Evolutionary conservation across 805 yeast genomes (phyloP).

Genomic region (Candida caryicola): DNA sequence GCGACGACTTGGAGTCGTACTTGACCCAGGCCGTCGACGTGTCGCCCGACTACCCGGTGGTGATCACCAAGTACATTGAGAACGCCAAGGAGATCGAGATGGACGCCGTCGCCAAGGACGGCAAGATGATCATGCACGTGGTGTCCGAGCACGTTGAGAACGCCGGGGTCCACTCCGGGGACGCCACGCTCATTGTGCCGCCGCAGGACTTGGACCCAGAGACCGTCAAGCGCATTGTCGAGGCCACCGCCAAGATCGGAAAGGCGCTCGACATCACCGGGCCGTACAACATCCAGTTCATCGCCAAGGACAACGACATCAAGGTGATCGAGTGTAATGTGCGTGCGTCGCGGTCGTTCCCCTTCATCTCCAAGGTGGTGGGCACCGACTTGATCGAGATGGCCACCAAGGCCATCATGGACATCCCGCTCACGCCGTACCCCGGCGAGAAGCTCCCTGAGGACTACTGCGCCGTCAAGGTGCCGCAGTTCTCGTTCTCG

Average conservation of each 20-base stretch:
- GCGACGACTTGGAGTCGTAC: slow-evolving; percentile 82
- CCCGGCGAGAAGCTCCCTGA: slow-evolving; percentile 87
- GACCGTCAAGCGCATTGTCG: slow-evolving; percentile 87
- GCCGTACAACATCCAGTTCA: slow-evolving; percentile 95
- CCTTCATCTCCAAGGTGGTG: slow-evolving; percentile 95
- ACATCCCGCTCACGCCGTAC: slow-evolving; percentile 81
- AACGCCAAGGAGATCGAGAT: slow-evolving; percentile 97
- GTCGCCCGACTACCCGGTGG: slow-evolving; percentile 97
- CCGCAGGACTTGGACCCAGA: slow-evolving; percentile 93
- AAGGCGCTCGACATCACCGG: slow-evolving; percentile 94
- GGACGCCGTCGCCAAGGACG: slow-evolving; percentile 97
- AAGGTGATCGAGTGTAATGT: slow-evolving; percentile 98
- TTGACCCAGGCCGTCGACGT: slow-evolving; percentile 94
- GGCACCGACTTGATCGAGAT: slow-evolving; percentile 95
- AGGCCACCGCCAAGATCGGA: slow-evolving; percentile 94
- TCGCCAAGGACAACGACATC: slow-evolving; percentile 91
- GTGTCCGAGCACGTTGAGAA: slow-evolving; percentile 98
- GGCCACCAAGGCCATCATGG: slow-evolving; percentile 95
- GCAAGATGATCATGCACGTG: slow-evolving; percentile 93
- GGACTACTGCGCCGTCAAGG: slow-evolving; percentile 93
- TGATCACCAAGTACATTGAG: slow-evolving; percentile 93
- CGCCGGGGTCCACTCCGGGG: slow-evolving; percentile 99
- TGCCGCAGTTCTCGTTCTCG: slow-evolving; percentile 96
- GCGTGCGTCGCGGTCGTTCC: slow-evolving; percentile 99
- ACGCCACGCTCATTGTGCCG: slow-evolving; percentile 95